Conservation (phyloP, 2,329 filamentous ascomycete genomes). For the Pestalotiopsis sp. region DNA sequence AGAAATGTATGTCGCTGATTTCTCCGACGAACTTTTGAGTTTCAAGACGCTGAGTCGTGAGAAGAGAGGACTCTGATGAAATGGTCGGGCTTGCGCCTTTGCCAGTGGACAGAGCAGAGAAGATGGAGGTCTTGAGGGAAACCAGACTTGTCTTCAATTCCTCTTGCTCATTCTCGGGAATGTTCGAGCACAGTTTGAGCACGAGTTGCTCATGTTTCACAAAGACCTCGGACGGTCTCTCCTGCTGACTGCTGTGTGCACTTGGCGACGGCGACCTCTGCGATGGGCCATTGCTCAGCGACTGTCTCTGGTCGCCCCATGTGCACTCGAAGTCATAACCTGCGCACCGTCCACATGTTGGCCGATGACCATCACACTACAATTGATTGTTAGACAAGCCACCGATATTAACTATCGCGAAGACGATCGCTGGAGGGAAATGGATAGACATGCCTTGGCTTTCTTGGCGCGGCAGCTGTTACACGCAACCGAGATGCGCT, state of each 20-base stretch:
- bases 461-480: neutral
- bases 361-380: slow-evolving; percentile 14
- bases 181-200: neutral
- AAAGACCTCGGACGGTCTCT: neutral
- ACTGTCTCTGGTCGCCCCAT: slow-evolving; percentile 12
- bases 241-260: neutral
- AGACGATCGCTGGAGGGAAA: too few species aligned
- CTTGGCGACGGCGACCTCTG: neutral
- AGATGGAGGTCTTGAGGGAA: neutral
- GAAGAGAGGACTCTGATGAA: neutral
- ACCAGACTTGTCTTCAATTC: neutral
- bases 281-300: neutral
- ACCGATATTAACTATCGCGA: neutral
- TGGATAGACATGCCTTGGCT: neutral
- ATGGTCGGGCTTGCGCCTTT: neutral
- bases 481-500: neutral
- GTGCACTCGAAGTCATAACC: slow-evolving; percentile 27
- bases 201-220: neutral
- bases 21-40: slow-evolving; percentile 37
- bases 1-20: slow-evolving; percentile 40
- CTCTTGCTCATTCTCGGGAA: neutral
- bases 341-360: slow-evolving; percentile 25
- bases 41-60: slow-evolving; percentile 9
- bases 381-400: neutral
- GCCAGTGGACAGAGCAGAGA: neutral